Percentiles rank a stretch among this genome's conserved stretches.
These are phyloP conservation scores for Thermomucor indicae-seudaticae DNA, from an alignment of 371 early-diverging fungal genomes.

Conservation along the genomic window DNA sequence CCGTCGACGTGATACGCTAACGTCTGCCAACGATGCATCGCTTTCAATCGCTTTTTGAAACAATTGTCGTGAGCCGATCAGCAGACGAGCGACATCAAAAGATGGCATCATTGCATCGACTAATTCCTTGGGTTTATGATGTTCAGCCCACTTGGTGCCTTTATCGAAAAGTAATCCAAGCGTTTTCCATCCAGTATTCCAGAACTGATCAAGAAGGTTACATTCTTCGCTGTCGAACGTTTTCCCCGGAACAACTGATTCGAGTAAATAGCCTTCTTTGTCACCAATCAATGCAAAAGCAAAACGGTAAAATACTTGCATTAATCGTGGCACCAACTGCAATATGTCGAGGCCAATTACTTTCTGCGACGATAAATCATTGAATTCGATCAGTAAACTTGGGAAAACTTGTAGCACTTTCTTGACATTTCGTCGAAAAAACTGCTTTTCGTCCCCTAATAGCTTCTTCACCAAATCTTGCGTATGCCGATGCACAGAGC, in stretches of 20 bases:
- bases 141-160: slow-evolving; percentile 30
- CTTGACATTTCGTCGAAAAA: slow-evolving; percentile 2
- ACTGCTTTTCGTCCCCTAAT: not conserved
- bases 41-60: slow-evolving; percentile 21
- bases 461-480: too few species aligned
- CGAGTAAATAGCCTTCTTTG: slow-evolving; percentile 13
- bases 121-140: slow-evolving; percentile 24
- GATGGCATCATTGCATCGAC: slow-evolving; percentile 24
- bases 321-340: slow-evolving; percentile 9
- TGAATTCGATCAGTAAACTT: slow-evolving; percentile 22
- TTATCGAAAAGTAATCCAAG: slow-evolving; percentile 18
- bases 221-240: slow-evolving; percentile 13
- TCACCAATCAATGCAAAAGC: slow-evolving; percentile 10
- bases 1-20: slow-evolving; percentile 1
- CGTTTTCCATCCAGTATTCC: slow-evolving; percentile 34
- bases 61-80: slow-evolving; percentile 17
- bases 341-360: slow-evolving; percentile 13
- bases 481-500: too few species aligned
- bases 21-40: slow-evolving; percentile 2
- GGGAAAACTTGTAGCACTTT: slow-evolving; percentile 16
- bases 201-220: slow-evolving; percentile 19
- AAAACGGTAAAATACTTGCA: slow-evolving; percentile 2
- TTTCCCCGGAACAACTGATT: slow-evolving; percentile 5
- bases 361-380: slow-evolving; percentile 11
- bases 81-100: slow-evolving; percentile 19